Evolutionary conservation across 768 basidiomycete genomes (phyloP).

Genomic region (Phanerodontia chrysosporium): DNA sequence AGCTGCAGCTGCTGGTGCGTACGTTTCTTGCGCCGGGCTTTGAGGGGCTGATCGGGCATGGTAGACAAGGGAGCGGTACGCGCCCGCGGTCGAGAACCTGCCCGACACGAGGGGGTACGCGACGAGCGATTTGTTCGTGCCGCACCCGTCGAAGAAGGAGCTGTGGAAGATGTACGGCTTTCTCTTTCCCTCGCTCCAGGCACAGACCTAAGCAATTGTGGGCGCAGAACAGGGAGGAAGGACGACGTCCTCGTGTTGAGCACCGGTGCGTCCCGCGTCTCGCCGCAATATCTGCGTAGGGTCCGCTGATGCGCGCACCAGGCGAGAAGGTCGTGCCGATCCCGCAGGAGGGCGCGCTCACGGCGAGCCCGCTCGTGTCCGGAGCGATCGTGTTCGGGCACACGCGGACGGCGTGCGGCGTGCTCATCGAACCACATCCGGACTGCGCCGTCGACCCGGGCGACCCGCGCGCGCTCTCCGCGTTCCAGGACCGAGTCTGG

Average conservation of each 20-base stretch:
- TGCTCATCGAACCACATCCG: slow-evolving; percentile 33
- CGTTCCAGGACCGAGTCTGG: slow-evolving; percentile 34
- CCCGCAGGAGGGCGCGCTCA: slow-evolving; percentile 23
- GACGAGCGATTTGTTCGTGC: slow-evolving; percentile 16
- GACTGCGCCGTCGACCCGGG: slow-evolving; percentile 24
- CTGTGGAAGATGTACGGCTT: slow-evolving; percentile 26
- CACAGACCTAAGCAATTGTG: slow-evolving; percentile 14
- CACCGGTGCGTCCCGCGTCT: neutral
- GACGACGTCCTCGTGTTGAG: slow-evolving; percentile 40
- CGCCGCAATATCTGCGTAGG: neutral
- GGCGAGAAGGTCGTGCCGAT: slow-evolving; percentile 31
- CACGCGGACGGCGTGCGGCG: slow-evolving; percentile 32
- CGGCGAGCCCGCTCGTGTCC: slow-evolving; percentile 26
- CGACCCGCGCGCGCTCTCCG: slow-evolving; percentile 21
- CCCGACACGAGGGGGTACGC: slow-evolving; percentile 16
- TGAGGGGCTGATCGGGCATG: neutral
- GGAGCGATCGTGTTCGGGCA: slow-evolving; percentile 36
- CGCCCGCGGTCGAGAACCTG: slow-evolving; percentile 7
- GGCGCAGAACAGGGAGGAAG: slow-evolving; percentile 27
- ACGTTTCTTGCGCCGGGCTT: neutral
- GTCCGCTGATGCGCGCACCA: neutral
- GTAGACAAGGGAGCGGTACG: slow-evolving; percentile 14
- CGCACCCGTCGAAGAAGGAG: slow-evolving; percentile 18
- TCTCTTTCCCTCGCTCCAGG: slow-evolving; percentile 22
- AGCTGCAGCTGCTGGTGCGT: slow-evolving; percentile 36